Conservation (phyloP, 2,329 filamentous ascomycete genomes). For the Torrubiella hemipterigena region DNA sequence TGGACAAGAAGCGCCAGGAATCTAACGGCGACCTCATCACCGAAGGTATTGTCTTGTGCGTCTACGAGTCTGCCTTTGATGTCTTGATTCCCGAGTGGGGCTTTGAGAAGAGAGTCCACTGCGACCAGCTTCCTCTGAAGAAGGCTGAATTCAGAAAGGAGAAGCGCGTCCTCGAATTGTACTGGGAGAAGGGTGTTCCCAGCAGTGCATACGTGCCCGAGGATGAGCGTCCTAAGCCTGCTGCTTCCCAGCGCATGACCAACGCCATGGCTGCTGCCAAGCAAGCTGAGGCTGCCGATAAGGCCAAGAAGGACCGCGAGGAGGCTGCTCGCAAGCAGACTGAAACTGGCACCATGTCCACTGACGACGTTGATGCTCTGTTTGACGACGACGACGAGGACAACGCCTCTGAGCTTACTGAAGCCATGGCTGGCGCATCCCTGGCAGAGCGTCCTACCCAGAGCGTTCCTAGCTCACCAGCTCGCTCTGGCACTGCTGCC, state of each 20-base stretch:
- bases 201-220: slow-evolving; percentile 94
- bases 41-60: slow-evolving; percentile 90
- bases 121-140: slow-evolving; percentile 92
- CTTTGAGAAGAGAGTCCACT: slow-evolving; percentile 98
- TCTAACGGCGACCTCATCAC: slow-evolving; percentile 84
- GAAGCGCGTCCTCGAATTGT: slow-evolving; percentile 84
- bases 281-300: slow-evolving; percentile 72
- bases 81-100: slow-evolving; percentile 96
- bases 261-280: slow-evolving; percentile 66
- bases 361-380: slow-evolving; percentile 85
- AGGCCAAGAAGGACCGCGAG: slow-evolving; percentile 73
- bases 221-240: slow-evolving; percentile 85
- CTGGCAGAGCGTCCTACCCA: slow-evolving; percentile 82
- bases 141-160: slow-evolving; percentile 99
- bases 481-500: slow-evolving; percentile 56
- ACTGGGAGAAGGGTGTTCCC: slow-evolving; percentile 98
- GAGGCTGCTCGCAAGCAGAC: slow-evolving; percentile 88
- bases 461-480: slow-evolving; percentile 86
- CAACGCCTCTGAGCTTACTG: slow-evolving; percentile 77
- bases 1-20: slow-evolving; percentile 85
- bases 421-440: slow-evolving; percentile 83
- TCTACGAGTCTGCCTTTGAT: slow-evolving; percentile 98
- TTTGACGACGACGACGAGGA: slow-evolving; percentile 93
- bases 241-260: slow-evolving; percentile 58
- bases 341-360: slow-evolving; percentile 87